Percentiles rank a stretch among this genome's conserved stretches.
Evolutionary conservation across 2,329 filamentous ascomycete genomes (phyloP).

Genomic region (Xylaria sp.): DNA sequence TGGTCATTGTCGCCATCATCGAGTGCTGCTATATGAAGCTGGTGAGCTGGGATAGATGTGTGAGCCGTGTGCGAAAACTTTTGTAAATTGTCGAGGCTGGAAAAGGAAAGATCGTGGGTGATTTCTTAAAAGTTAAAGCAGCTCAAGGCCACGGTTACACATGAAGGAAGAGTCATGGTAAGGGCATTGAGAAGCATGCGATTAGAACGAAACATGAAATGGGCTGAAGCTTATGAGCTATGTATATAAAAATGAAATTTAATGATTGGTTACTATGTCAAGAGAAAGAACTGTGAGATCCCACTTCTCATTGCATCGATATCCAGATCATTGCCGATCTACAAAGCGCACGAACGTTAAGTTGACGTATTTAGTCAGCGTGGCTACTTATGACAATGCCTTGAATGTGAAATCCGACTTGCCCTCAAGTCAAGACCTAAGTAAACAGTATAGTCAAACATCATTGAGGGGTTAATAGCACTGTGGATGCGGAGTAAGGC

Average conservation of each 20-base stretch:
- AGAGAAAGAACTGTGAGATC: background rate
- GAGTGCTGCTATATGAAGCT: constrained; percentile 51
- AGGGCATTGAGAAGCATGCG: background rate
- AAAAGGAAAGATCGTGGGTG: background rate
- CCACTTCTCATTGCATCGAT: background rate
- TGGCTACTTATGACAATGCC: background rate
- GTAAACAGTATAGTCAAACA: background rate
- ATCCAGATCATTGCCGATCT: background rate
- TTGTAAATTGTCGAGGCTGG: constrained; percentile 5
- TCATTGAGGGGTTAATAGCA: background rate
- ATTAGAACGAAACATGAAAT: background rate
- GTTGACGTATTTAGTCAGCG: background rate
- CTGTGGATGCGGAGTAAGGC: background rate
- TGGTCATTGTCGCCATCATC: constrained; percentile 47
- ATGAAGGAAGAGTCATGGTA: background rate
- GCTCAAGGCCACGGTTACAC: background rate
- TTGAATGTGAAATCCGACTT: background rate
- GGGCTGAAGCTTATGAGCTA: background rate
- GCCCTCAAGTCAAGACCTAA: background rate
- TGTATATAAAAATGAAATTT: constrained; percentile 26
- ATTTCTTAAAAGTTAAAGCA: background rate
- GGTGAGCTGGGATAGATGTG: constrained; percentile 42
- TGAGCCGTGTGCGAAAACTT: constrained; percentile 25
- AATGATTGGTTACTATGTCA: background rate
- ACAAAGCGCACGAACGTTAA: background rate